Evolutionary conservation across 2,329 filamentous ascomycete genomes (phyloP), one percentile per base, ranked within the genome.

Genomic region (Trichoderma sp.): DNA sequence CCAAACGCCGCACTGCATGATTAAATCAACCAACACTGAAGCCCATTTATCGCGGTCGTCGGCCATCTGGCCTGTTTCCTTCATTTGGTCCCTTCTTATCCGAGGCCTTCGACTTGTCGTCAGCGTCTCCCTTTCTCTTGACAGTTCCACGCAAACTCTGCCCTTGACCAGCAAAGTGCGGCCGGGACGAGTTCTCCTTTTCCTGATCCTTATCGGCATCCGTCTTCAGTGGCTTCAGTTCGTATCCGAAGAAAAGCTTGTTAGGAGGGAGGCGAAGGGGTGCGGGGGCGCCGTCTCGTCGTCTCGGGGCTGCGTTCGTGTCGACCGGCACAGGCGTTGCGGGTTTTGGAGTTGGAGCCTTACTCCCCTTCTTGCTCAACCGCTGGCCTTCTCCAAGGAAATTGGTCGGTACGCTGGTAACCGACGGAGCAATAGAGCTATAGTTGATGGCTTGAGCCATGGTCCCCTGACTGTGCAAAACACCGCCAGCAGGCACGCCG

Each of bases 401-500:
- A 77, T 95, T 90, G 1, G 92, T 94, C 0, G 90, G 83, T 6
- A 87, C 87, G 15, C 88, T 89, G 15, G 89, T 85, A 2, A 92
- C 86, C 4, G 89, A 89, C 1, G 95, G 94, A 0, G 93, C 92
- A 72, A 99, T 97, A 35, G 93, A 87, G 63, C 89, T 87, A 80
- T 98, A 99, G 83, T 97, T 97, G 83, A 99, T 98, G n/a, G 93
- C 88, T 74, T 97, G 93, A 0, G 95, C 94, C 95, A 99, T 99
- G 69, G 90, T 94, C 12, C 95, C 95, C 74, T 97, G 92, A 70
- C 84, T 88, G 78, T 96, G 93, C 27, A 97, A 79, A 17, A 91
- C 81, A 5, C 94, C 92, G 32, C 93, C 91, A 2, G 87, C 82
- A 8, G 90, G 90, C 69, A 91, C 78, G 13, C 87, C 87, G 5